phyloP scores from a whole-genome alignment of 495 filamentous ascomycete genomes.

The Aspergillus funiculosus region DNA sequence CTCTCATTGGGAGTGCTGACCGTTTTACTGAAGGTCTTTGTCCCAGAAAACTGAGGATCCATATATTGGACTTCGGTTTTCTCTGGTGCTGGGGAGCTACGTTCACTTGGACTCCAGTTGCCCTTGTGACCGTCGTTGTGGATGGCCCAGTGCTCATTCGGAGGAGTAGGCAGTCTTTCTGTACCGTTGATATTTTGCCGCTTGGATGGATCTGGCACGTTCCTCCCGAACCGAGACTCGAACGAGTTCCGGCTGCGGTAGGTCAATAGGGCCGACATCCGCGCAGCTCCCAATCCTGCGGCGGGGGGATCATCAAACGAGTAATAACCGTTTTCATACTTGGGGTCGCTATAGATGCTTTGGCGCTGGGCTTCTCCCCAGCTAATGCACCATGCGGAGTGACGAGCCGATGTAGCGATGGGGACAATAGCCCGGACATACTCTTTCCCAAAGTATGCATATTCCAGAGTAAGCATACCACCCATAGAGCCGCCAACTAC shows the following conservation, averaged over 20 bases:
- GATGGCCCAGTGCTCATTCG: conserved; percentile 83
- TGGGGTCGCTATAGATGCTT: conserved; percentile 96
- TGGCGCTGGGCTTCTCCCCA: conserved; percentile 98
- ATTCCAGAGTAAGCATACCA: conserved; percentile 94
- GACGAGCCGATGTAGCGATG: conserved; percentile 88
- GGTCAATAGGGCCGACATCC: conserved; percentile 93
- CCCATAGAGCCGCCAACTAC: conserved; percentile 98
- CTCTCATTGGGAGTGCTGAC: conserved; percentile 20
- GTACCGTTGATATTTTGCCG: conserved; percentile 70
- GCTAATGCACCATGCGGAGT: conserved; percentile 98
- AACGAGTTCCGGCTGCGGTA: conserved; percentile 97
- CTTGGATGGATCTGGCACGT: conserved; percentile 77
- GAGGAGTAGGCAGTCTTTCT: conserved; percentile 56
- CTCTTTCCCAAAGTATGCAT: conserved; percentile 91
- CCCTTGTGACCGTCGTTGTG: conserved; percentile 91
- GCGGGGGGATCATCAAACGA: conserved; percentile 73
- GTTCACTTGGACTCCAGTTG: conserved; percentile 35
- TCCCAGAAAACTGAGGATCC: conserved; percentile 76
- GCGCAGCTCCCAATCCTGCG: conserved; percentile 84
- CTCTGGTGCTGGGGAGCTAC: conserved; percentile 25
- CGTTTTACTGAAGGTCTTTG: conserved; percentile 43
- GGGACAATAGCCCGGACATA: conserved; percentile 89
- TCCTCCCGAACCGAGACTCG: conserved; percentile 88
- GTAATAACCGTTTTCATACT: conserved; percentile 97
- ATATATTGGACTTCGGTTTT: conserved; percentile 41